Base-by-base conservation (phyloP, 106 monocot genomes). In the Platanthera guangdongensis region DNA sequence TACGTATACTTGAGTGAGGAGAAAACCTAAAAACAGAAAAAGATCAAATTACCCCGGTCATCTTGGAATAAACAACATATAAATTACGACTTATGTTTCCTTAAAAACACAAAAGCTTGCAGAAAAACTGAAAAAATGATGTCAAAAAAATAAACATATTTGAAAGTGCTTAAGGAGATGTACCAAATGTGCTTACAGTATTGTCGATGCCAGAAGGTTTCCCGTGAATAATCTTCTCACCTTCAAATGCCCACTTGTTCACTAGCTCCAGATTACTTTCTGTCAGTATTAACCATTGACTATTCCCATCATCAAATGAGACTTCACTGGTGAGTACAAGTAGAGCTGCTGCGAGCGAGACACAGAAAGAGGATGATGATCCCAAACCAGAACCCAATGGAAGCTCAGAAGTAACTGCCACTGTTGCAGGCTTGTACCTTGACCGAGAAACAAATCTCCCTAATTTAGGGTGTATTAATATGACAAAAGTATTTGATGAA, bases 201-300 rank as follows among this genome's bases (percentile, higher is more conserved):
- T 97, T 97, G 74, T 97, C 96, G 47, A 97, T 88, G 21, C 96
- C 96, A 74, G 96, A 97, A 32, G 96, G 96, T 64, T 89, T 93
- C 11, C 96, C 93, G 74, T 97, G 96, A 49, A 97, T 87, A 65
- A 97, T 91, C 80, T 86, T 97, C 78, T 97, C 96, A 39, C 96
- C 96, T 85, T 97, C 91, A 75, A 86, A 97, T 8, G 93, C 93
- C 96, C 93, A 97, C 68, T 79, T 87, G 68, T 93, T 97, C 28
- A 97, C 87, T 68, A 93, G 75, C 47, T 93, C 87, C 54, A 97
- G 89, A 39, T 93, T 87, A n/a, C n/a, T 85, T 60, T 83, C 79
- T 8, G 51, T 32, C 25, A 90, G 78, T 12, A 60, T 72, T 19
- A 81, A 76, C 90, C 90, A 90, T 30, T 52, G 80, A 16, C 57